A percentile compares a stretch with the other conserved stretches of the same genome.
Evolutionary conservation across 2,329 filamentous ascomycete species (phyloP).

Genomic region (Fusarium nematophilum): DNA sequence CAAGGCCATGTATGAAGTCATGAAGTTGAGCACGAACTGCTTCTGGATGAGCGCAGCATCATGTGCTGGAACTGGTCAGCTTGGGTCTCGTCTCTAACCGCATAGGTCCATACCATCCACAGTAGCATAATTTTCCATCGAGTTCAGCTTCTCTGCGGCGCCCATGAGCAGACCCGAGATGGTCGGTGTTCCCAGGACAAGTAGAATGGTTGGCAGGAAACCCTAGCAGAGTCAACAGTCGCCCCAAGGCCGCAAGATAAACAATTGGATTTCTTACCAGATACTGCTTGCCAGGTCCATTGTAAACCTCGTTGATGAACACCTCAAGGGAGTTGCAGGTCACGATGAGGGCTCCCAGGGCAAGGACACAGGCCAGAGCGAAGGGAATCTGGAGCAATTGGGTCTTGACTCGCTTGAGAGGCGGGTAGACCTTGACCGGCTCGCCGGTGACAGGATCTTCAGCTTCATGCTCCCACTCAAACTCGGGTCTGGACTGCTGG

Average conservation of each 20-base stretch:
- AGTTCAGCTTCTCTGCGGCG: constrained; percentile 80
- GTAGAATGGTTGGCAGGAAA: constrained; percentile 87
- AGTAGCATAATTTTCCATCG: constrained; percentile 93
- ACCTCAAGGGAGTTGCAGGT: constrained; percentile 93
- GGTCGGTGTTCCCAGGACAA: constrained; percentile 84
- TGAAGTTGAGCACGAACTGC: constrained; percentile 95
- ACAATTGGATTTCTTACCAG: constrained; percentile 66
- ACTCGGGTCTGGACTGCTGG: constrained; percentile 81
- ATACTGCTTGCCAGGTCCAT: constrained; percentile 86
- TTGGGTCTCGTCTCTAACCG: constrained; percentile 16
- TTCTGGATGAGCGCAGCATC: constrained; percentile 89
- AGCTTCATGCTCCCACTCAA: constrained; percentile 80
- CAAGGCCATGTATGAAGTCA: constrained; percentile 93
- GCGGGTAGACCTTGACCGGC: constrained; percentile 78
- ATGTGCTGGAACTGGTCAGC: constrained; percentile 64
- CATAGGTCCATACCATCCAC: constrained; percentile 65
- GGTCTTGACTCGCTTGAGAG: constrained; percentile 77
- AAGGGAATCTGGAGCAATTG: constrained; percentile 89
- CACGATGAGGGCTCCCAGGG: constrained; percentile 84
- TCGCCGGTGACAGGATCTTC: constrained; percentile 87
- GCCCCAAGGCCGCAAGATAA: neutral
- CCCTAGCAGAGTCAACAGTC: constrained; percentile 61
- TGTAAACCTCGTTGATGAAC: constrained; percentile 94
- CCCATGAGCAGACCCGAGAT: constrained; percentile 80
- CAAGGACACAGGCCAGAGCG: constrained; percentile 75